Evolutionary conservation across 139 green algal species (phyloP), one percentile per base, ranked within the genome.

Genomic region (Asterochloris erici): DNA sequence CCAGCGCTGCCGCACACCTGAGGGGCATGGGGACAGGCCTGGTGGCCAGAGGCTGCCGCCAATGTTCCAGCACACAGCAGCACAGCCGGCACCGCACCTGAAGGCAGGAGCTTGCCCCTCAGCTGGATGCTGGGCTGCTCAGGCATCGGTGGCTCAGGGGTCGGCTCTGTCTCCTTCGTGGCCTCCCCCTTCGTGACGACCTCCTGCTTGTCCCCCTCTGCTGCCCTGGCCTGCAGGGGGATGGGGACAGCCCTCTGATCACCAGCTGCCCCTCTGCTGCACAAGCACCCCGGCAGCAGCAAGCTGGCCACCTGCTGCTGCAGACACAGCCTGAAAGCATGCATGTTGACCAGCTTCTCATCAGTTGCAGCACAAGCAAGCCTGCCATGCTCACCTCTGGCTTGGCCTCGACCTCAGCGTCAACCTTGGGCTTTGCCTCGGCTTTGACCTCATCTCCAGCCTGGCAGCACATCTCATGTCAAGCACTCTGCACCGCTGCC

Each of bases 141-240:
- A 12, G 81, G 74, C 74, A 68, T 68, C 78, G 83, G 63, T 27
- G 74, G 21, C 24, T 80, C 74, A 63, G 21, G 21, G 14, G 26
- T 38, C 27, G 81, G 47, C 19, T 78, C 66, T 70, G 77, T 76
- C 29, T 28, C 78, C 66, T 86, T 85, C 23, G 68, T 73, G 28
- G n/a, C 79, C 13, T 60, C 82, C 60, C 83, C 83, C 64, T 75
- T 81, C 26, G 78, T 70, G 19, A 79, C 61, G 73, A 79, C n/a
- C 26, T 84, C 77, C 68, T 85, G 77, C 0, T 79, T 64, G 11
- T 27, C 76, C 14, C 84, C 68, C 14, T 78, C 79, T 19, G 10
- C 75, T 61, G 17, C 79, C 63, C 83, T 85, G 12, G 28, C 54
- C 21, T 68, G 29, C 75, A 68, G 19, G 6, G 14, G 23, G 13